Evolutionary conservation across 495 filamentous ascomycete genomes (phyloP), one percentile per base, ranked within the genome.

Genomic region (Talaromyces borbonicus): DNA sequence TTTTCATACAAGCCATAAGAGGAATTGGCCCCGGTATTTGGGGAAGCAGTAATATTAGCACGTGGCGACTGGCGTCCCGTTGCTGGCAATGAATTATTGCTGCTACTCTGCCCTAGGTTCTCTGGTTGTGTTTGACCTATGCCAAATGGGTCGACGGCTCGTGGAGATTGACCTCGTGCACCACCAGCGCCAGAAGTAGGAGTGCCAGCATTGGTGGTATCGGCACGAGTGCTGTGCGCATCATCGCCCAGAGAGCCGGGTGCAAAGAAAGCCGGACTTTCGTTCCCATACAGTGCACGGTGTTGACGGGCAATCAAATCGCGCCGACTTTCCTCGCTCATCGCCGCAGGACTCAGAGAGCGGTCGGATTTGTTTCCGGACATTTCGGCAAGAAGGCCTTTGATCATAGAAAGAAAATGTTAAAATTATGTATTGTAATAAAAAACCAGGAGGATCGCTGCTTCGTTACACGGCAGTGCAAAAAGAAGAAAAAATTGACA

Each of bases 261-360:
- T 44, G 78, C 78, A 49, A 73, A 71, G 61, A 77, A 88, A 32
- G 65, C 59, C 42, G 63, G 74, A 56, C 74, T 77, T 49, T 90
- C 81, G 49, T 80, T 77, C 59, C 87, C 87, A 63, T 95, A 98
- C 53, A 98, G 66, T 39, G 88, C 88, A 52, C 83, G 84, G 61
- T 92, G 88, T 65, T 98, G 92, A 57, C 90, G 90, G 53, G 89
- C 84, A 56, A 98, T 90, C 55, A 98, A 79, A 48, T 96, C 89
- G 49, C 92, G 90, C 57, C 92, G 88, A 49, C 94, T 89, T 42
- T 97, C 92, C 69, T 97, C 92, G 61, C 81, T 90, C 84, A 94
- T 83, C 43, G 79, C 77, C 56, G 85, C 83, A 2, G 90, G 90
- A 71, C 90, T 97, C 71, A 88, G 74, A 52, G 90, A 83, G 54